These are phyloP conservation scores for Aspergillus amoenus DNA, from an alignment of 2,329 filamentous ascomycete genomes.

Conservation along the genomic window DNA sequence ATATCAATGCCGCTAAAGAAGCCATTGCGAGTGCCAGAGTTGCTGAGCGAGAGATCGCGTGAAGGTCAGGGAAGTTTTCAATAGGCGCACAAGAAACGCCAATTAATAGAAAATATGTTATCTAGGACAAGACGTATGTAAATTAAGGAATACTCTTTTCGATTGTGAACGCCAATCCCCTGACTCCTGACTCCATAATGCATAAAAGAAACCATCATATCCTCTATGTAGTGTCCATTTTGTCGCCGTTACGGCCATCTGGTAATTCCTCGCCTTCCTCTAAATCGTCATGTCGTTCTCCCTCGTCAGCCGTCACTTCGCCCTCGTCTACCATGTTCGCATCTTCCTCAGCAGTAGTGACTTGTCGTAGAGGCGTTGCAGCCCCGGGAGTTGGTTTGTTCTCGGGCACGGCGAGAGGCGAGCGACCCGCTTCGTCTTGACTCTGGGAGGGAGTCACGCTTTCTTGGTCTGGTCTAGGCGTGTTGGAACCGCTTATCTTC, in stretches of 20 bases:
- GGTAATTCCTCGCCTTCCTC: slow-evolving; percentile 52
- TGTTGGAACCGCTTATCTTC: slow-evolving; percentile 48
- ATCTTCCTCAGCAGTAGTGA: slow-evolving; percentile 50
- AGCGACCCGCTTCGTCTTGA: slow-evolving; percentile 32
- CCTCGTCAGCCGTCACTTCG: slow-evolving; percentile 38
- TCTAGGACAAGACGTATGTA: slow-evolving; percentile 2
- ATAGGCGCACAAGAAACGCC: not conserved
- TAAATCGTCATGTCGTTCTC: slow-evolving; percentile 42
- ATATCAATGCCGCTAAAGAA: slow-evolving; percentile 43
- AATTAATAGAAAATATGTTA: not conserved
- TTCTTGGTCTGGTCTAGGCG: slow-evolving; percentile 52
- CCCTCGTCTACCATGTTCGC: slow-evolving; percentile 59
- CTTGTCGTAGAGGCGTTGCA: slow-evolving; percentile 40
- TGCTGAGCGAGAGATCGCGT: slow-evolving; percentile 40
- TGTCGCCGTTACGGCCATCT: slow-evolving; percentile 51
- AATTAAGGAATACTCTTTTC: slow-evolving; percentile 15
- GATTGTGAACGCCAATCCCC: slow-evolving; percentile 23
- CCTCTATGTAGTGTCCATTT: slow-evolving; percentile 63
- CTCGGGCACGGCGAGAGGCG: slow-evolving; percentile 26
- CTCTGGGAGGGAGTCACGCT: slow-evolving; percentile 36
- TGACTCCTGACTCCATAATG: slow-evolving; percentile 30
- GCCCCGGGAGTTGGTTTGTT: slow-evolving; percentile 34
- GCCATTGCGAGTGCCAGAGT: slow-evolving; percentile 41
- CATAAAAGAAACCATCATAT: slow-evolving; percentile 14
- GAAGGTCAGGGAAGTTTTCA: slow-evolving; percentile 7